Conservation (phyloP, 2,329 filamentous ascomycete species). For the Phaeomoniella chlamydospora region DNA sequence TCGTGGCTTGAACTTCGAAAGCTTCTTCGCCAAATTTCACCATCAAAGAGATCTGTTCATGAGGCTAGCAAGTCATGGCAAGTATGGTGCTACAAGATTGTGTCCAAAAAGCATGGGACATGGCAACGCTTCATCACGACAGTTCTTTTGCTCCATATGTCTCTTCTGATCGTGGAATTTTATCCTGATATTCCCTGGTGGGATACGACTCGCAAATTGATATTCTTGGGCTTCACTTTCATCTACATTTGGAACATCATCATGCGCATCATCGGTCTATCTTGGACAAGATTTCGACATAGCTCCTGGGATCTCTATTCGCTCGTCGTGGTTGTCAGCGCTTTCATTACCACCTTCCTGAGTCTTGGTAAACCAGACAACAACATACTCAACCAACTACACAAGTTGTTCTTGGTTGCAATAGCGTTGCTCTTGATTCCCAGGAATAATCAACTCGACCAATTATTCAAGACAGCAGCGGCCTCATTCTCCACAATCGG, state of each 20-base stretch:
- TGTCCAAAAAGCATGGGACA: slow-evolving; percentile 81
- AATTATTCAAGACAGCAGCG: slow-evolving; percentile 96
- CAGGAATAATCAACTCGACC: slow-evolving; percentile 89
- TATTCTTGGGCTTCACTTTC: slow-evolving; percentile 71
- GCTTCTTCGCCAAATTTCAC: slow-evolving; percentile 78
- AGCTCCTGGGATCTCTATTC: slow-evolving; percentile 96
- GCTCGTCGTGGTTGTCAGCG: slow-evolving; percentile 61
- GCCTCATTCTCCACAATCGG: slow-evolving; percentile 82
- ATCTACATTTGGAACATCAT: slow-evolving; percentile 71
- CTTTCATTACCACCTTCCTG: slow-evolving; percentile 69
- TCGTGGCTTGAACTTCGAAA: slow-evolving; percentile 95
- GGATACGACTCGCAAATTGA: slow-evolving; percentile 51
- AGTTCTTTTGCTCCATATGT: slow-evolving; percentile 66
- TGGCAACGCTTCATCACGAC: slow-evolving; percentile 78
- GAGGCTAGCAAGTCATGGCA: slow-evolving; percentile 67
- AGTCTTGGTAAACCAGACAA: slow-evolving; percentile 45
- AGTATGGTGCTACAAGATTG: slow-evolving; percentile 87
- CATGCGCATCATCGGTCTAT: slow-evolving; percentile 74
- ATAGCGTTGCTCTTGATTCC: slow-evolving; percentile 85
- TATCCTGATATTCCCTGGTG: slow-evolving; percentile 60
- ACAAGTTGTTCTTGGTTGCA: slow-evolving; percentile 88
- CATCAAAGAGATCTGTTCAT: slow-evolving; percentile 78
- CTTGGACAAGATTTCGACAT: slow-evolving; percentile 79
- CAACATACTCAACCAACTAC: slow-evolving; percentile 59
- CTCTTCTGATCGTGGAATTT: slow-evolving; percentile 74